Evolutionary conservation across 306 rosid genomes (phyloP).

Genomic region (Fragaria ananassa): DNA sequence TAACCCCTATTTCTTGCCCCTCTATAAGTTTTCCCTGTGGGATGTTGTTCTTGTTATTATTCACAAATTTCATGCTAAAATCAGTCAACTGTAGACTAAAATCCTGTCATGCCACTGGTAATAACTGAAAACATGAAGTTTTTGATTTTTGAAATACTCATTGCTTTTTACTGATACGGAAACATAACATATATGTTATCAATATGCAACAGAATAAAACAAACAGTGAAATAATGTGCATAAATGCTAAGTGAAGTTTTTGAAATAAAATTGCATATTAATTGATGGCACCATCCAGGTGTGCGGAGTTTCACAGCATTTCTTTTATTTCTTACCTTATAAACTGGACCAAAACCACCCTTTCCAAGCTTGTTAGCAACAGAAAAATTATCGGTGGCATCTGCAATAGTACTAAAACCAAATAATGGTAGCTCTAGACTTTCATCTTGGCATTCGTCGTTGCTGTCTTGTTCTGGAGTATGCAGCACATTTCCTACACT

Average conservation of each 20-base stretch:
- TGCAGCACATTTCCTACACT: slow-evolving; percentile 10
- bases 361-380: slow-evolving; percentile 28
- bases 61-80: not conserved
- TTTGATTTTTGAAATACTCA: not conserved
- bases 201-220: not conserved
- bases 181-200: too few relatives aligned
- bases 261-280: not conserved
- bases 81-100: not conserved
- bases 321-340: slow-evolving; percentile 12
- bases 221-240: not conserved
- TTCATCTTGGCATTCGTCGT: slow-evolving; percentile 2
- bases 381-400: slow-evolving; percentile 32
- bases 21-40: slow-evolving; percentile 25
- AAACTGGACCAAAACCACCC: slow-evolving; percentile 34
- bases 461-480: slow-evolving; percentile 3
- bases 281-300: not conserved
- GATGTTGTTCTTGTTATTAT: not conserved
- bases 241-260: not conserved
- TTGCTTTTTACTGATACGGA: too few relatives aligned
- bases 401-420: slow-evolving; percentile 9
- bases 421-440: slow-evolving; percentile 14
- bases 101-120: not conserved
- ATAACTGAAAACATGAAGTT: not conserved
- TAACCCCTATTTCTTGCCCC: slow-evolving; percentile 51
- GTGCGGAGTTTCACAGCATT: not conserved